Percentiles rank a stretch among this genome's conserved stretches.
Evolutionary conservation across 768 basidiomycete genomes (phyloP).

Genomic region (Lactarius indigo): DNA sequence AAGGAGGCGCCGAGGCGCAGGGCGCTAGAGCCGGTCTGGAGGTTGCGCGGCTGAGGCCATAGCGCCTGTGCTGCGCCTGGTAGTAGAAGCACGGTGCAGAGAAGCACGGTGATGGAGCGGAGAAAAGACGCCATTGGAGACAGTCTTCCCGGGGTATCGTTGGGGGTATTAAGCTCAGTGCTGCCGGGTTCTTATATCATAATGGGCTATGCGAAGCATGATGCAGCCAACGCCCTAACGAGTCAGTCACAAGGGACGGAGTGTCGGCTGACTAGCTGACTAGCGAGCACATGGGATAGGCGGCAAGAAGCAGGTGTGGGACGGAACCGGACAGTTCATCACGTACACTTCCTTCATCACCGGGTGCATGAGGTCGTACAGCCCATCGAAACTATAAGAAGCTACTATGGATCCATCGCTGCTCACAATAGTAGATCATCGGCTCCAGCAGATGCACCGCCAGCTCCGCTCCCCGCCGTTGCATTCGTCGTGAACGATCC

Average conservation of each 20-base stretch:
- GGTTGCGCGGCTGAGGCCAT: slow-evolving; percentile 37
- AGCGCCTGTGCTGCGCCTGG: slow-evolving; percentile 28
- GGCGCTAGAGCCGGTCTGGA: slow-evolving; percentile 32
- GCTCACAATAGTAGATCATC: slow-evolving; percentile 43
- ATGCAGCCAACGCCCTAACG: background rate
- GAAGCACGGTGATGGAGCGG: background rate
- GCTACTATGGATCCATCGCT: background rate
- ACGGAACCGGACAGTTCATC: background rate
- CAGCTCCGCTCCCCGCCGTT: slow-evolving; percentile 25
- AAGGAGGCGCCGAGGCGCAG: slow-evolving; percentile 47
- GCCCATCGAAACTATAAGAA: background rate
- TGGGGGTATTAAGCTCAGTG: background rate
- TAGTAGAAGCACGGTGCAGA: slow-evolving; percentile 27
- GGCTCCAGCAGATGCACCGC: slow-evolving; percentile 28
- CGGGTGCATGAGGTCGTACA: background rate
- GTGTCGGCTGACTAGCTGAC: too few relatives aligned
- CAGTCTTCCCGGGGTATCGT: background rate
- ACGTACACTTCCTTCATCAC: background rate
- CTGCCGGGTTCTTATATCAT: background rate
- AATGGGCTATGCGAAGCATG: background rate
- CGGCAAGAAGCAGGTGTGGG: background rate
- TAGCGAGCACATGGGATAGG: background rate
- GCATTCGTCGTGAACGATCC: slow-evolving; percentile 31
- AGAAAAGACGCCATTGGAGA: background rate
- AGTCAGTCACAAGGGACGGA: background rate